These are phyloP conservation scores for Aspergillus spinulosporus DNA, from an alignment of 2,329 filamentous ascomycete genomes.

Conservation along the genomic window DNA sequence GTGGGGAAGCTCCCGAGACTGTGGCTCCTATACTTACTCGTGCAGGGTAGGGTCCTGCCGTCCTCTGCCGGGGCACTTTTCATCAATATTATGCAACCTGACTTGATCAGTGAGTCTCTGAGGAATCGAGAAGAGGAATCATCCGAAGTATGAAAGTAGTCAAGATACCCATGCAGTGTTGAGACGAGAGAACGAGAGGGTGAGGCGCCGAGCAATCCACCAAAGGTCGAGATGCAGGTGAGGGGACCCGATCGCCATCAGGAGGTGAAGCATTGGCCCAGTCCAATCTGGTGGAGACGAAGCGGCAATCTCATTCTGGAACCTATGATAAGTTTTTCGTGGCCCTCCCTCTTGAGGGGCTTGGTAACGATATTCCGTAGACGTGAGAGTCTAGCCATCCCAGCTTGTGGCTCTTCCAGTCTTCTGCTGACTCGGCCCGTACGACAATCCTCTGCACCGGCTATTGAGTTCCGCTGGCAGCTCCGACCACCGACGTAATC, in stretches of 20 bases:
- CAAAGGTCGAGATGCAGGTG: constrained; percentile 3
- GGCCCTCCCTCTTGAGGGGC: neutral
- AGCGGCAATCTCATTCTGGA: constrained; percentile 6
- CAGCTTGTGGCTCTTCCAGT: constrained; percentile 1
- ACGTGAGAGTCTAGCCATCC: neutral
- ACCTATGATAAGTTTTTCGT: neutral
- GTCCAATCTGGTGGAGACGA: constrained; percentile 1
- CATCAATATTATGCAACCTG: no score
- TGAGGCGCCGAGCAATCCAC: neutral
- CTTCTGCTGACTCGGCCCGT: constrained; percentile 2
- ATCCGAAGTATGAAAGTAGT: no score
- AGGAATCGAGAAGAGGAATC: no score
- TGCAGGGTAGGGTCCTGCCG: neutral
- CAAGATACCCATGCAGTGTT: neutral
- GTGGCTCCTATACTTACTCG: constrained; percentile 12
- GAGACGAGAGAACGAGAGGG: neutral
- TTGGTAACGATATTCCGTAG: neutral
- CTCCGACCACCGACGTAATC: constrained; percentile 2
- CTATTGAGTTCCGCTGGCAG: neutral
- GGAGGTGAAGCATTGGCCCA: constrained; percentile 7
- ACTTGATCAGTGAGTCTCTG: no score
- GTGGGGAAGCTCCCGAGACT: constrained; percentile 8
- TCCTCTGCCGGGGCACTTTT: neutral
- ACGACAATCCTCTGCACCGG: constrained; percentile 1
- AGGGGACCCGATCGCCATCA: constrained; percentile 7